Evolutionary conservation across 2,329 filamentous ascomycete species (phyloP), one percentile per base, ranked within the genome.

Genomic region (Sporothrix phasma): DNA sequence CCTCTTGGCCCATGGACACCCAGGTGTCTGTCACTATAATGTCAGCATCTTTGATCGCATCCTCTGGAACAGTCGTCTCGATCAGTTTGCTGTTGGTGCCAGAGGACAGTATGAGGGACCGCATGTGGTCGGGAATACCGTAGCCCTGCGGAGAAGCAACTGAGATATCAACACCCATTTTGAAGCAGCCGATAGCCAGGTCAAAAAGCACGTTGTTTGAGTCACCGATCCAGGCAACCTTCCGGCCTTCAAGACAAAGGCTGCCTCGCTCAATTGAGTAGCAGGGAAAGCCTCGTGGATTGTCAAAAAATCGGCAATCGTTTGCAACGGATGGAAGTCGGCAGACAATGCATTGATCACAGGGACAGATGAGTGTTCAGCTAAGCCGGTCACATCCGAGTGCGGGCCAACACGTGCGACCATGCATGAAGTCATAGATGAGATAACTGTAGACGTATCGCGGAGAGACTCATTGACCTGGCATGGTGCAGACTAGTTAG

Each of bases 1-100:
- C 85, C 76, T 99, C 94, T 76, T 97, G 93, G 54, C 94, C 94
- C 94, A 99, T 99, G 1, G 91, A 96, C 37, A 99, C 84, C 94
- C 94, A 99, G 0, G 94, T 99, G 72, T 99, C 94, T 0, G 94
- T 99, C 24, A 97, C 92, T 65, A 99, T 80, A 62, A 97, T 83
- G 73, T 99, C 88, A 3, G 94, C 93, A 68, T 87, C 79, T 78
- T 89, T 89, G 72, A 97, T 86, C 5, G 83, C 94, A 71, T 96
- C 90, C 73, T 94, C 90, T 0, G 93, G 94, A 0, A 88, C 79
- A 24, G 81, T 88, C 0, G 90, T 95, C 76, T 96, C 88, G 5
- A 77, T 78, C 39, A 97, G 80, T 69, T 82, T 86, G 17, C 89
- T 89, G 0, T 77, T 80, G 17, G 77, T 62, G 39, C 66, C 65